Evolutionary conservation across 2,329 filamentous ascomycete species (phyloP), one percentile per base, ranked within the genome.

Genomic region (Penicillium thymicola): DNA sequence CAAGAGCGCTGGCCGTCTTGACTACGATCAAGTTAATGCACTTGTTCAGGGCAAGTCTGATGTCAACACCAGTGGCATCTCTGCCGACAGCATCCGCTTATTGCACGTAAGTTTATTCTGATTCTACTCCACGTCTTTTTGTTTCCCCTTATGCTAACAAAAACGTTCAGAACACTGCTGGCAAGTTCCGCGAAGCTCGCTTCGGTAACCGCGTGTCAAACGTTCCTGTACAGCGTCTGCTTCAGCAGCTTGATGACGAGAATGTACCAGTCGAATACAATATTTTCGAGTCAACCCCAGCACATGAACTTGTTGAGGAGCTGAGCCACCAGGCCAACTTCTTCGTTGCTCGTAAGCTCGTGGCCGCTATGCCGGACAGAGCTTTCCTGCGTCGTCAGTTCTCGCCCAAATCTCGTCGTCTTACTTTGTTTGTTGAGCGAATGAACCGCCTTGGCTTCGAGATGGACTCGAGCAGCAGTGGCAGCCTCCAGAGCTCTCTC

Each of bases 251-350:
- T 40, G 94, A 99, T 66, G 94, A 99, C 66, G 94, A 99, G 81
- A 97, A 97, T 74, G 91, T 97, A 51, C 94, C 93, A 2, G 92
- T 97, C 40, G 92, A 96, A 78, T 86, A 91, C 72, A 99, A 97
- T 78, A 89, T 99, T 62, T 99, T 97, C 70, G 88, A 97, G 73
- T 93, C 90, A 30, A 91, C 90, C 13, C 82, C 88, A 10, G 90
- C 92, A 3, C 91, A 95, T 61, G 93, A 97, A 77, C 85, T 97
- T 61, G 90, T 97, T 43, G 94, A 99, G 74, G 94, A 99, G 78
- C 81, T 99, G 51, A 88, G 91, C 78, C 89, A 96, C 81, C 96
- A 95, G 80, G 89, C 90, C 57, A 97, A 99, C 72, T 83, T 85
- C 46, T 89, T 90, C 70, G 89, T 99, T 60, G 94, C 93, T 16